Conservation (phyloP, 345 rosid species). For the Salix caprea region DNA sequence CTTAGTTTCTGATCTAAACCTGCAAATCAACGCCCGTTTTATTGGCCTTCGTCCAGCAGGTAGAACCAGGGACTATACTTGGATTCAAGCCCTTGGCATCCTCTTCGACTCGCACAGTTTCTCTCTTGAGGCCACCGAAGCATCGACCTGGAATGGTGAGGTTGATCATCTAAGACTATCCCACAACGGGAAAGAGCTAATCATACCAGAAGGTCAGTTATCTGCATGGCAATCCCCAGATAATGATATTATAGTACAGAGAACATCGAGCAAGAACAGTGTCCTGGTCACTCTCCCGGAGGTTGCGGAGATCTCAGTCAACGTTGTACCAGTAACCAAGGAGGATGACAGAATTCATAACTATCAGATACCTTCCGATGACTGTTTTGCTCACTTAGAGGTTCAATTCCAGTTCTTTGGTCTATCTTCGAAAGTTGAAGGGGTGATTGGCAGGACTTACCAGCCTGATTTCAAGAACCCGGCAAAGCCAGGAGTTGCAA, state of each 20-base stretch:
- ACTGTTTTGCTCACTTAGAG: slow-evolving; percentile 66
- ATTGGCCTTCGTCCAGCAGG: slow-evolving; percentile 54
- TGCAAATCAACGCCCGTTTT: slow-evolving; percentile 65
- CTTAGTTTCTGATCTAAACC: slow-evolving; percentile 48
- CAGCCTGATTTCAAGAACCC: slow-evolving; percentile 56
- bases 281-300: slow-evolving; percentile 39
- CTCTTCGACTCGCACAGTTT: slow-evolving; percentile 43
- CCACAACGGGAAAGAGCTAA: slow-evolving; percentile 39
- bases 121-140: slow-evolving; percentile 49
- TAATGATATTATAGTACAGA: slow-evolving; percentile 46
- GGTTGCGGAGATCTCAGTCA: slow-evolving; percentile 49
- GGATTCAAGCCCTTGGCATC: slow-evolving; percentile 61
- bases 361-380: slow-evolving; percentile 51
- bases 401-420: slow-evolving; percentile 54
- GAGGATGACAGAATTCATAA: slow-evolving; percentile 58
- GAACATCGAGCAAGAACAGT: slow-evolving; percentile 48
- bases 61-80: slow-evolving; percentile 51
- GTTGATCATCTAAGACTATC: slow-evolving; percentile 48
- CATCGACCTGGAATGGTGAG: slow-evolving; percentile 47
- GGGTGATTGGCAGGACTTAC: slow-evolving; percentile 63
- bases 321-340: slow-evolving; percentile 58
- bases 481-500: slow-evolving; percentile 56
- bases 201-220: slow-evolving; percentile 41
- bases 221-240: slow-evolving; percentile 45
- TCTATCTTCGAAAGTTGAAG: slow-evolving; percentile 53